A percentile compares a stretch with the other conserved stretches of the same genome.
Evolutionary conservation across 2,329 filamentous ascomycete genomes (phyloP).

Genomic region (Cladosporium sp.): DNA sequence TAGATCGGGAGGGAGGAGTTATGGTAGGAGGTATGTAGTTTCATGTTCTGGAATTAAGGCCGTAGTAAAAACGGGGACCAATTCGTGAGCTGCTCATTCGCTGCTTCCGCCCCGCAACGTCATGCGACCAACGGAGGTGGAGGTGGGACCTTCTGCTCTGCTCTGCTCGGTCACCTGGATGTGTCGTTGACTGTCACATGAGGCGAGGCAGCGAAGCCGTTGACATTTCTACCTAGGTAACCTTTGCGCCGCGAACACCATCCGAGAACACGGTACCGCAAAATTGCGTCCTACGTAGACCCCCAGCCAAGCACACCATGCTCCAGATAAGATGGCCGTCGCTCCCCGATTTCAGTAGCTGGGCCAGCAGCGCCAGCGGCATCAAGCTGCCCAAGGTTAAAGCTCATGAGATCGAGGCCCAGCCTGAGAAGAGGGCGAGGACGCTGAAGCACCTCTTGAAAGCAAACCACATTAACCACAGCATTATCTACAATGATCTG

Average conservation of each 20-base stretch:
- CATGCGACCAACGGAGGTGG: conserved; percentile 3
- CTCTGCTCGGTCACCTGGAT: not conserved
- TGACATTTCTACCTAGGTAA: not conserved
- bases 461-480: conserved; percentile 87
- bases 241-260: not conserved
- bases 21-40: not conserved
- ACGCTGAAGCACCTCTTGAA: conserved; percentile 88
- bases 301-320: conserved; percentile 20
- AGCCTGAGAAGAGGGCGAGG: conserved; percentile 73
- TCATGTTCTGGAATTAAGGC: not conserved
- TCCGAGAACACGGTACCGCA: not conserved
- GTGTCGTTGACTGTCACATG: not conserved
- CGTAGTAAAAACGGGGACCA: not conserved
- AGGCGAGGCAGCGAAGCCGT: not conserved
- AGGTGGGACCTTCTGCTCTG: no score
- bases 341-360: conserved; percentile 29
- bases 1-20: not conserved
- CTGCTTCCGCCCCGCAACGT: not conserved
- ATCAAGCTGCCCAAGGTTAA: conserved; percentile 65
- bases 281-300: not conserved
- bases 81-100: not conserved
- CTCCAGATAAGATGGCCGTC: conserved; percentile 34
- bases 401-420: conserved; percentile 76
- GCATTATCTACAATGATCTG: conserved; percentile 74
- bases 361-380: conserved; percentile 25